phyloP scores from a whole-genome alignment of 2,329 filamentous ascomycete species.

The Cryoendolithus antarcticus region DNA sequence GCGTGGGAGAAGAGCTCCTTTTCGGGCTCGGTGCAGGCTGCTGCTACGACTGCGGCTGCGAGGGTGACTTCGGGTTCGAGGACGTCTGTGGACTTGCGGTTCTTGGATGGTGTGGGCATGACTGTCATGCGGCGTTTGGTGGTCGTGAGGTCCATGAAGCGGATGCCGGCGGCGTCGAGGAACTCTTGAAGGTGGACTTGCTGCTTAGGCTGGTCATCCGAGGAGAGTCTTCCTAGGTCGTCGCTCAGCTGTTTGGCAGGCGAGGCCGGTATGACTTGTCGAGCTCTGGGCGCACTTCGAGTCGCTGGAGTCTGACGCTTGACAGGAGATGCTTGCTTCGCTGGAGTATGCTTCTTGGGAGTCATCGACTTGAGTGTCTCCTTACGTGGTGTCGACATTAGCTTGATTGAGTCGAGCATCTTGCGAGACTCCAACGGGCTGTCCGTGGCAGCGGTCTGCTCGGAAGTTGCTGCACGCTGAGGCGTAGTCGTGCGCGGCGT shows the following conservation, averaged over 20 bases:
- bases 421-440: conserved; percentile 7
- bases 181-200: conserved; percentile 69
- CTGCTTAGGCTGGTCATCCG: conserved; percentile 11
- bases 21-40: conserved; percentile 83
- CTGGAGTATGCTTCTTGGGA: conserved; percentile 25
- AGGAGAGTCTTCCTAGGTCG: conserved; percentile 14
- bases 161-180: conserved; percentile 86
- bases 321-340: conserved; percentile 29
- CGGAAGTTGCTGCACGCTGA: too few species aligned
- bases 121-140: conserved; percentile 84
- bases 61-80: conserved; percentile 32
- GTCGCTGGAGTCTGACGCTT: conserved; percentile 26
- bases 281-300: conserved; percentile 19
- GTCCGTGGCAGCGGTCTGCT: too few species aligned
- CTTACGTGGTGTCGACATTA: conserved; percentile 37
- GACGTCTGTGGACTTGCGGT: conserved; percentile 20
- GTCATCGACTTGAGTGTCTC: conserved; percentile 29
- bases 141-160: conserved; percentile 94
- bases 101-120: conserved; percentile 35
- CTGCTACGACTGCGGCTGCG: conserved; percentile 73
- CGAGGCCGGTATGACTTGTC: conserved; percentile 10
- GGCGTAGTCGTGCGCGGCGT: too few species aligned
- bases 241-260: conserved; percentile 17
- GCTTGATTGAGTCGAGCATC: conserved; percentile 33
- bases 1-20: conserved; percentile 89